Conservation (phyloP, 1,284 basidiomycete genomes). For the Ceratobasidium sp. region DNA sequence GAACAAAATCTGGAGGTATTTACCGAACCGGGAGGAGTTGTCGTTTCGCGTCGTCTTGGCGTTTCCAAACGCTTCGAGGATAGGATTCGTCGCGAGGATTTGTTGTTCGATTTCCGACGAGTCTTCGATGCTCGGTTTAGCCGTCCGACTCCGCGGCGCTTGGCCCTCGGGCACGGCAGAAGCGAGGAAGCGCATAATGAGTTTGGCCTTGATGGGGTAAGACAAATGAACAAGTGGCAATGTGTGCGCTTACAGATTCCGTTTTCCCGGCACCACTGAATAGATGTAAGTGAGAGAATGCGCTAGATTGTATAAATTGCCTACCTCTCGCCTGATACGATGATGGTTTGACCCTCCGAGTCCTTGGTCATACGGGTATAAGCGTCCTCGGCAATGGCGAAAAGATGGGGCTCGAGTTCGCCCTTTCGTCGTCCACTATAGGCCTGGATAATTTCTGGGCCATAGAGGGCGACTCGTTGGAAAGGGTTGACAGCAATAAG, state of each 20-base stretch:
- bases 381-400: constrained; percentile 99
- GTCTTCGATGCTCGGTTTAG: constrained; percentile 74
- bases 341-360: constrained; percentile 96
- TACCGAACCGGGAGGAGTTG: constrained; percentile 98
- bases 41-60: constrained; percentile 99
- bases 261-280: constrained; percentile 97
- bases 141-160: constrained; percentile 64
- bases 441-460: constrained; percentile 95
- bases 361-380: constrained; percentile 98
- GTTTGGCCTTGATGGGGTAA: constrained; percentile 81
- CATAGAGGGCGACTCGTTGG: constrained; percentile 90
- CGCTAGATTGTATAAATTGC: constrained; percentile 43
- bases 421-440: constrained; percentile 93
- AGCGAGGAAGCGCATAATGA: constrained; percentile 99
- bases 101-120: constrained; percentile 95
- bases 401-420: constrained; percentile 96
- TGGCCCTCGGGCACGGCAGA: constrained; percentile 72
- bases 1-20: constrained; percentile 99
- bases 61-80: constrained; percentile 98
- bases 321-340: constrained; percentile 97
- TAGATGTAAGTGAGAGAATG: constrained; percentile 43
- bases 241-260: constrained; percentile 75
- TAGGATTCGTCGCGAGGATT: constrained; percentile 98
- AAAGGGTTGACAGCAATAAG: constrained; percentile 99
- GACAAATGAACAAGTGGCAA: constrained; percentile 23